Evolutionary conservation across 345 rosid genomes (phyloP).

Genomic region (Jatropha curcas): DNA sequence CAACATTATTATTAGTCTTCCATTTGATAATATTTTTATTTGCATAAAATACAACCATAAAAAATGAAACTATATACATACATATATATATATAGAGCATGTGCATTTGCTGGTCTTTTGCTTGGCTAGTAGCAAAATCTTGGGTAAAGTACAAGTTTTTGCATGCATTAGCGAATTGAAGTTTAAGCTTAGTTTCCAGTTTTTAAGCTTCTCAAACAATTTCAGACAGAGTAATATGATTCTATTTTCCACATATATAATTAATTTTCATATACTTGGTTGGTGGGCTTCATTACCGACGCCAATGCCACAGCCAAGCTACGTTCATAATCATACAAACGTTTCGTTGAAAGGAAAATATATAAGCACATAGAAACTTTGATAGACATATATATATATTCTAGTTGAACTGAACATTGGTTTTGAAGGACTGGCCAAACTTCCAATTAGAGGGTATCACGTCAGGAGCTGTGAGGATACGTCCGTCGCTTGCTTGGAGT

Average conservation of each 20-base stretch:
- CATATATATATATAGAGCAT: too few species aligned
- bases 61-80: too few species aligned
- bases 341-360: not conserved
- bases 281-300: slow-evolving; percentile 31
- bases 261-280: not conserved
- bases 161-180: too few species aligned
- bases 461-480: slow-evolving; percentile 38
- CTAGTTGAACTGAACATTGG: slow-evolving; percentile 58
- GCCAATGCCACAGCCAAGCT: slow-evolving; percentile 35
- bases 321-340: not conserved
- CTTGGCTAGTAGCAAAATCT: too few species aligned
- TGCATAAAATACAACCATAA: too few species aligned
- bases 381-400: not conserved
- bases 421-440: slow-evolving; percentile 67
- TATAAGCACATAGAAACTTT: not conserved
- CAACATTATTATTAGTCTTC: too few species aligned
- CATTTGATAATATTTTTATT: too few species aligned
- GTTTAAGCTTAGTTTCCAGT: too few species aligned
- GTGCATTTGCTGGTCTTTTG: too few species aligned
- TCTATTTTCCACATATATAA: not conserved
- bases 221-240: not conserved
- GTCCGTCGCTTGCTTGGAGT: slow-evolving; percentile 51
- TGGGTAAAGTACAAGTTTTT: too few species aligned
- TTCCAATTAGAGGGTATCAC: slow-evolving; percentile 56
- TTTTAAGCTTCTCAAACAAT: too few species aligned